These are phyloP conservation scores for Alternaria ventricosa DNA, from an alignment of 2,329 filamentous ascomycete species.

Conservation along the genomic window DNA sequence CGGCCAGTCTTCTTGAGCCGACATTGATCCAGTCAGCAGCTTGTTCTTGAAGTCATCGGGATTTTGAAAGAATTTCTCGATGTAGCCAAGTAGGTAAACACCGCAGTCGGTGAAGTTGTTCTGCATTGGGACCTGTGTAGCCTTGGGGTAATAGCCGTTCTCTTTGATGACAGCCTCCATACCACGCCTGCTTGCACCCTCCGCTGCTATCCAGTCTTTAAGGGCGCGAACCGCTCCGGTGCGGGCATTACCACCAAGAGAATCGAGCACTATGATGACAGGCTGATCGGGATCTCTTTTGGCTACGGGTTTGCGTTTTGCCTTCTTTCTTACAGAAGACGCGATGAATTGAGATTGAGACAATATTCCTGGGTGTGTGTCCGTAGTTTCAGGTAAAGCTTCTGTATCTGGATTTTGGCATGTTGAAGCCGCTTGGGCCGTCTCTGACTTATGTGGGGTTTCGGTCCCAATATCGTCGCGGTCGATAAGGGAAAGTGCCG, in stretches of 20 bases:
- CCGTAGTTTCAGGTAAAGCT: background rate
- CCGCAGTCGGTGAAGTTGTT: constrained; percentile 89
- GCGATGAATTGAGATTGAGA: constrained; percentile 9
- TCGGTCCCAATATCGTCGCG: constrained; percentile 13
- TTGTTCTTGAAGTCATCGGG: constrained; percentile 73
- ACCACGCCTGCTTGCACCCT: constrained; percentile 70
- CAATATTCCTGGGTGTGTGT: constrained; percentile 1
- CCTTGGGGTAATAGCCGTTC: constrained; percentile 70
- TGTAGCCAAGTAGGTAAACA: constrained; percentile 82
- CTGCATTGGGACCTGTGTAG: constrained; percentile 74
- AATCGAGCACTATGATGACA: constrained; percentile 86
- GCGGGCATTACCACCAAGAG: constrained; percentile 67
- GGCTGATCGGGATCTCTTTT: constrained; percentile 55
- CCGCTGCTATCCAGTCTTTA: constrained; percentile 77
- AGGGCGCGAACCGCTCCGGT: constrained; percentile 68
- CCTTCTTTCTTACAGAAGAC: constrained; percentile 28
- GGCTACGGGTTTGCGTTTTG: constrained; percentile 24
- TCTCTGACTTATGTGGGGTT: no score
- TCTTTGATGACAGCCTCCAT: constrained; percentile 54
- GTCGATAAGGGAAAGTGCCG: constrained; percentile 30
- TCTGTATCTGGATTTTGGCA: background rate
- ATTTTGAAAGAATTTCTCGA: constrained; percentile 78
- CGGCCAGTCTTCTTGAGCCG: constrained; percentile 62
- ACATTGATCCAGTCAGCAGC: constrained; percentile 70
- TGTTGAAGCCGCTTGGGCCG: background rate